Evolutionary conservation across 176 grass and related monocot genomes (phyloP), one percentile per base, ranked within the genome.

Genomic region (Musa troglodytarum): DNA sequence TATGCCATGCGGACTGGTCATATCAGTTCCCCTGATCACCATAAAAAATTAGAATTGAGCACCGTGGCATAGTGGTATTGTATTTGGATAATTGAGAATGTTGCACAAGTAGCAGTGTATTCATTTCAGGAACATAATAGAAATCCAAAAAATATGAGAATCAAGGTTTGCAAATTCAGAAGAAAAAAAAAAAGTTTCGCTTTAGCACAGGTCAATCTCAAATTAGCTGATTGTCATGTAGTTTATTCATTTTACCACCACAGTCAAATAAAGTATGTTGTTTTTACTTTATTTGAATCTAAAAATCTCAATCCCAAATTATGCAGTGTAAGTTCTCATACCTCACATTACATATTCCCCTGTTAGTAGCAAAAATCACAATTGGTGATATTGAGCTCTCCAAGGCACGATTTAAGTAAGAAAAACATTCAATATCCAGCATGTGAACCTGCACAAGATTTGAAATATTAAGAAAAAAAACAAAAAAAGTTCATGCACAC

Each of bases 281-380:
- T 43, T 43, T 43, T 43, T 43, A 43, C 34, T 43, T 43, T 43
- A 5, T 43, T 43, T 6, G 4, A 43, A 43, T 43, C 34, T 43
- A 43, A 43, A 43, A 43, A 43, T 43, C 34, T 43, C 34, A 43
- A 43, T 43, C 3, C 34, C 34, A 43, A 43, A 43, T 43, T 43
- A 43, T 43, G 34, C 34, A 43, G 68, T 19, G 2, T 10, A 19
- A 25, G 13, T 54, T 65, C 54, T 49, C 69, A 80, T 87, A 99
- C 95, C 90, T 94, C 62, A 94, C 95, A 75, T 65, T 89, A 67
- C 95, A 99, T 84, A 99, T 87, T 89, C 95, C 90, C 82, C 95
- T 86, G 64, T 99, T 91, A 0, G 88, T 99, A 73, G 90, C 95
- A 22, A 99, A 84, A 80, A 94, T 94, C 81, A 99, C 90, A 81